A percentile compares a stretch with the other conserved stretches of the same genome.
Evolutionary conservation across 768 basidiomycete species (phyloP).

Genomic region (Termitomyces sp.): DNA sequence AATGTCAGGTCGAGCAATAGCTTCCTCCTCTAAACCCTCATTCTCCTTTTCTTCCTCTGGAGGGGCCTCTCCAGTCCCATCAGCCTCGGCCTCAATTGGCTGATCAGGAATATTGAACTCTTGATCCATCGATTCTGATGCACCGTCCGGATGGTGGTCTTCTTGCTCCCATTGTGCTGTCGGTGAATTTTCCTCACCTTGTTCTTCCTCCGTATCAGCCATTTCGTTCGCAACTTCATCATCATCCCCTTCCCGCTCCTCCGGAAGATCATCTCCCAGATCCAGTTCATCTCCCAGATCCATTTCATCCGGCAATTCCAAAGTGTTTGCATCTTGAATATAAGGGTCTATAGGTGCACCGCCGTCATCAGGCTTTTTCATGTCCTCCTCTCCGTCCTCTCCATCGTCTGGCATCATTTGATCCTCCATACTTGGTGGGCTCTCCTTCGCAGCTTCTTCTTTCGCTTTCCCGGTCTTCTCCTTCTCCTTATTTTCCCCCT

Average conservation of each 20-base stretch:
- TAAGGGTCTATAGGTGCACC: conserved; percentile 73
- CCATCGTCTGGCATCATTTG: conserved; percentile 17
- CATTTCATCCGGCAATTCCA: conserved; percentile 89
- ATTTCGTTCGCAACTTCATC: conserved; percentile 25
- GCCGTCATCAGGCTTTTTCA: conserved; percentile 38
- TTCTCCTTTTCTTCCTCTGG: conserved; percentile 24
- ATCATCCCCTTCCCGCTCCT: conserved; percentile 22
- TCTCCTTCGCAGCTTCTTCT: conserved; percentile 22
- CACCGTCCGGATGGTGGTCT: conserved; percentile 17
- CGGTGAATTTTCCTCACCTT: conserved; percentile 16
- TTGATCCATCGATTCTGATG: conserved; percentile 24
- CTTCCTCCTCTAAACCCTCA: conserved; percentile 24
- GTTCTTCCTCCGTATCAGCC: conserved; percentile 24
- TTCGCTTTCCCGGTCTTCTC: conserved; percentile 20
- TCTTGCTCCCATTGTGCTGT: conserved; percentile 17
- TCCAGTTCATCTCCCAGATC: conserved; percentile 46
- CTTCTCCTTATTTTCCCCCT: conserved; percentile 42
- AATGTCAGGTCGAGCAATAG: conserved; percentile 37
- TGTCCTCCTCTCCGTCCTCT: conserved; percentile 32
- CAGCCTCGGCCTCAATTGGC: conserved; percentile 21
- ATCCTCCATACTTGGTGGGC: conserved; percentile 12
- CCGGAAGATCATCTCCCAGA: conserved; percentile 20
- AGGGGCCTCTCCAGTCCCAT: conserved; percentile 18
- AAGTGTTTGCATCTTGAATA: conserved; percentile 67
- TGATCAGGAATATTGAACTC: conserved; percentile 13